Evolutionary conservation across 2,329 filamentous ascomycete genomes (phyloP).

Genomic region (Beauveria brongniartii): DNA sequence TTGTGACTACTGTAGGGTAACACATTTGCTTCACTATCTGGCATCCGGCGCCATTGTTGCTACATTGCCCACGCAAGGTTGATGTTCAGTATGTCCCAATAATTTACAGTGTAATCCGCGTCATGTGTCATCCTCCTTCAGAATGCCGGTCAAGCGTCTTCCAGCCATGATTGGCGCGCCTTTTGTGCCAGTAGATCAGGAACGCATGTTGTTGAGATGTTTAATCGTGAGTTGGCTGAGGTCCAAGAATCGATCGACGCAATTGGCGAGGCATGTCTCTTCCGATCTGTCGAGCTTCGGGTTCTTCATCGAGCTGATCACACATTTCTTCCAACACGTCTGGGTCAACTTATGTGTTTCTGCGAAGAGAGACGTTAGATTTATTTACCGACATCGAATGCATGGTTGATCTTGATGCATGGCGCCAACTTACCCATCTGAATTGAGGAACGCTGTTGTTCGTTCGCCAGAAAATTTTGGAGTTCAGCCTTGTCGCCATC

Average conservation of each 20-base stretch:
- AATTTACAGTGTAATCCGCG: neutral
- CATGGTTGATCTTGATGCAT: constrained; percentile 7
- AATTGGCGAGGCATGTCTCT: constrained; percentile 81
- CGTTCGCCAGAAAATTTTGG: constrained; percentile 74
- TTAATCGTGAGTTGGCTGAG: constrained; percentile 76
- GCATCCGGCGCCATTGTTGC: neutral
- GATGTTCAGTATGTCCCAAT: neutral
- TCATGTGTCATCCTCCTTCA: too few relatives aligned
- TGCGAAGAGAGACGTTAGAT: constrained; percentile 20
- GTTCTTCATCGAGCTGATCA: constrained; percentile 63
- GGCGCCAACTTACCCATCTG: constrained; percentile 46
- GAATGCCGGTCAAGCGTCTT: neutral
- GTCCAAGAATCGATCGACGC: constrained; percentile 90
- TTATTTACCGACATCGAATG: neutral
- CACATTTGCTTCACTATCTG: neutral
- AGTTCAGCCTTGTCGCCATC: constrained; percentile 81
- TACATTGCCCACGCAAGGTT: neutral
- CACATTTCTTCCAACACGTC: constrained; percentile 92
- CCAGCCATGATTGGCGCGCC: neutral
- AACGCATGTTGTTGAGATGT: constrained; percentile 62
- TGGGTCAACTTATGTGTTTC: constrained; percentile 53
- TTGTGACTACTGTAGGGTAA: neutral
- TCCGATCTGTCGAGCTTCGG: constrained; percentile 68
- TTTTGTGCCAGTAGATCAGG: constrained; percentile 8
- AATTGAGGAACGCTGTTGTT: constrained; percentile 72